Base-by-base conservation (phyloP, 148 eudicot species). In the Polygonum aviculare region DNA sequence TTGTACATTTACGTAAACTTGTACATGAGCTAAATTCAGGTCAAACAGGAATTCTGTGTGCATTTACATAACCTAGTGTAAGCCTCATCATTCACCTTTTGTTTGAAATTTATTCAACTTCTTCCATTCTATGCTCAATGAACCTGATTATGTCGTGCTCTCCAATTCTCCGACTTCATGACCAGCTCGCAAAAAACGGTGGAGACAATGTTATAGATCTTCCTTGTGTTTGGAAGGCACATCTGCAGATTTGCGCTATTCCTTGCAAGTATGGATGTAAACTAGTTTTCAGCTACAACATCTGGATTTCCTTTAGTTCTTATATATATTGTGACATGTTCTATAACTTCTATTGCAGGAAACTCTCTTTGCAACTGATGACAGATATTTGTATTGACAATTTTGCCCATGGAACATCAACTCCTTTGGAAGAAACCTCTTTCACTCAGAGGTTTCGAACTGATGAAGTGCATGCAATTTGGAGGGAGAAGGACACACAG, bases 131-230 rank as follows among this genome's bases (percentile, higher is more conserved):
- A 44, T 44, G 47, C 47, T 26, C 6, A 10, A 44, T 51, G n/a
- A 51, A 51, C 55, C n/a, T 14, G 55, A 4, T 14, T 51, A 3
- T 51, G 19, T 4, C 15, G n/a, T 15, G n/a, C 55, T 51, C 31
- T 57, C 63, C 12, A 21, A 33, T 40, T 21, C 41, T 36, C 16
- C 65, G 62, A 41, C 47, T 5, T 51, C 57, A 19, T 80, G 19
- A 36, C 40, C 87, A 93, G 98, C 98, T 93, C 81, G 97, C 98
- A 40, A 93, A 93, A 85, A 93, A 93, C 76, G 98, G 98, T 60
- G 91, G 47, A 44, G 47, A 91, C 16, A 88, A 90, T 48, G 91
- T 89, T 77, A 87, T 93, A 54, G 94, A 93, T 75, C 94, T 93
- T 78, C 97, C 98, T 33, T 91, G 91, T 73, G 97, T 82, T 80